phyloP scores from a whole-genome alignment of 169 alveolate genomes.

The Eimeria tenella region DNA sequence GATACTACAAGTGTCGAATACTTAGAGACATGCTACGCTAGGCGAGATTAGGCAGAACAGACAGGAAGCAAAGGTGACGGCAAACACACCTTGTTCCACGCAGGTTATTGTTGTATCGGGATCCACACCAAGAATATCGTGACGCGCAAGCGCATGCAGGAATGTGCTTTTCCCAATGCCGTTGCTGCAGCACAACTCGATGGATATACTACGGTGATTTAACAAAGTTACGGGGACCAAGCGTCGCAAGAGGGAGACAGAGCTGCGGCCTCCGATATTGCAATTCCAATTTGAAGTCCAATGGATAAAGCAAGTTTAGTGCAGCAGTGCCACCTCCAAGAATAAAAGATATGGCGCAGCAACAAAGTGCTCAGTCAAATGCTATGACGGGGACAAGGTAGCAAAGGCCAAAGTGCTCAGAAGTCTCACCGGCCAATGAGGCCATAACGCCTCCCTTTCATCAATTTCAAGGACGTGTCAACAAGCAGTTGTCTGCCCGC shows the following conservation, averaged over 20 bases:
- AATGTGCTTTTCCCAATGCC: conserved; percentile 98
- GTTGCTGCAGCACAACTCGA: conserved; percentile 86
- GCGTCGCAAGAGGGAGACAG: background rate
- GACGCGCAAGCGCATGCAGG: conserved; percentile 94
- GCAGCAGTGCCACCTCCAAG: too few species aligned
- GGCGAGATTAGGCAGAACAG: background rate
- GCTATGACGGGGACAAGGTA: background rate
- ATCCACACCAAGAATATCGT: conserved; percentile 96
- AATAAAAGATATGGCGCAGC: too few species aligned
- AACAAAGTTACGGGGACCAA: background rate
- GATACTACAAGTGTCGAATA: too few species aligned
- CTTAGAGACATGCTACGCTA: background rate
- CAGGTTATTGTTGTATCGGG: conserved; percentile 94
- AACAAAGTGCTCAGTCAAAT: too few species aligned
- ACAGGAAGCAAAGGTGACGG: background rate
- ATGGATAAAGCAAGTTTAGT: too few species aligned
- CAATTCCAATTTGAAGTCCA: too few species aligned
- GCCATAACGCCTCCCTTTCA: conserved; percentile 96
- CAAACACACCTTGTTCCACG: conserved; percentile 95
- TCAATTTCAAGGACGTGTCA: conserved; percentile 93
- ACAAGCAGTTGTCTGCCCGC: conserved; percentile 96
- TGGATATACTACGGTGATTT: background rate
- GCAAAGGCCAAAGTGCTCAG: background rate
- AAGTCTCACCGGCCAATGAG: conserved; percentile 91
- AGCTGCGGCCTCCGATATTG: background rate